phyloP scores from a whole-genome alignment of 768 basidiomycete species.

The Pulveroboletus frians region DNA sequence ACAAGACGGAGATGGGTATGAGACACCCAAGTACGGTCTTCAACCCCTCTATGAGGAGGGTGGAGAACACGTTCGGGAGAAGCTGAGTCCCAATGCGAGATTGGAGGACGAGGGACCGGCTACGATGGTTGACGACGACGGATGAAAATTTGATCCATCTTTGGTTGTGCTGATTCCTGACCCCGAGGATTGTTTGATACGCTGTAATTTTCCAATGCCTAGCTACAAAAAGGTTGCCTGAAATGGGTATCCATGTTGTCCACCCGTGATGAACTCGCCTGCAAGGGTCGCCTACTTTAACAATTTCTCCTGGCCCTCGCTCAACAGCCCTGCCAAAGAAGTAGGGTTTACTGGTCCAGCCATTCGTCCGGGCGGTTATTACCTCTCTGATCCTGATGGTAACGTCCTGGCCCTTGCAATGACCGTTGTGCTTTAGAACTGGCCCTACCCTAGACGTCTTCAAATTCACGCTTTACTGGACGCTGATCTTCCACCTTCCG shows the following conservation, averaged over 20 bases:
- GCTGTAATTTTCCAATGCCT: constrained; percentile 1
- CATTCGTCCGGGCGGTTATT: constrained; percentile 30
- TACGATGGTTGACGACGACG: constrained; percentile 18
- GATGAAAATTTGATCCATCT: neutral
- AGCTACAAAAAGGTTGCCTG: neutral
- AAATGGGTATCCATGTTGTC: neutral
- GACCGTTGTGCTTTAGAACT: no score
- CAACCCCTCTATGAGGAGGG: constrained; percentile 5
- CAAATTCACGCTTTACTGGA: constrained; percentile 45
- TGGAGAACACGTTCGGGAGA: constrained; percentile 2
- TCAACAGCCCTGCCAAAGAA: constrained; percentile 36
- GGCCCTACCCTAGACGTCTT: constrained; percentile 33
- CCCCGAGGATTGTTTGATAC: neutral
- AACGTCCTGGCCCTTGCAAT: neutral
- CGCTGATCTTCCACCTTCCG: constrained; percentile 42
- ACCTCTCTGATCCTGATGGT: constrained; percentile 35
- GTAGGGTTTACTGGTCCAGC: constrained; percentile 26
- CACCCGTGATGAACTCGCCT: neutral
- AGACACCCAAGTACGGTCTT: constrained; percentile 20
- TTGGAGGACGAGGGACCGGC: constrained; percentile 4
- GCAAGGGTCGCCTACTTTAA: constrained; percentile 5
- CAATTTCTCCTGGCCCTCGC: constrained; percentile 32
- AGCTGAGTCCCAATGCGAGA: neutral
- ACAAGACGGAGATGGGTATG: constrained; percentile 8
- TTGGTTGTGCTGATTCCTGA: neutral